A percentile compares a stretch with the other conserved stretches of the same genome.
Conservation (phyloP, 1,284 basidiomycete genomes). For the Pyrrhoderma lamaoense region DNA sequence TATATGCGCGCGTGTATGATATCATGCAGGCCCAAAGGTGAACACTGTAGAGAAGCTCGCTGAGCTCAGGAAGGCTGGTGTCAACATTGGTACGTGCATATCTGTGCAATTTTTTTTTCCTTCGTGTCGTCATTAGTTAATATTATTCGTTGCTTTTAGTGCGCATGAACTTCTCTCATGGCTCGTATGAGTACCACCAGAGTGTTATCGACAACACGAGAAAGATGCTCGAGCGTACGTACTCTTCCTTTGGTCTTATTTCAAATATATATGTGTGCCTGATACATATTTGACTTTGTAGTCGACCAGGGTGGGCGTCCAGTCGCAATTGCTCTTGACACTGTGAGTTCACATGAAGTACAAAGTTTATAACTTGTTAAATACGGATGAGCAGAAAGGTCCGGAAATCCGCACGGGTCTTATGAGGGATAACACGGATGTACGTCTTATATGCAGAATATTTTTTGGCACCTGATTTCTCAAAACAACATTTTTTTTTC, state of each 20-base stretch:
- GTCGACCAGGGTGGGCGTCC: constrained; percentile 74
- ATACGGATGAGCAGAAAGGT: constrained; percentile 68
- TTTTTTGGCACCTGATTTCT: neutral
- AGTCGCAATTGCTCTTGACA: constrained; percentile 96
- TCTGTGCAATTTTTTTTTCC: neutral
- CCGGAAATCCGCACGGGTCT: constrained; percentile 98
- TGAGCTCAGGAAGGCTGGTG: constrained; percentile 79
- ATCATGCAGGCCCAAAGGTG: constrained; percentile 72
- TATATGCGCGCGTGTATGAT: constrained; percentile 16
- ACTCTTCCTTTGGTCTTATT: neutral
- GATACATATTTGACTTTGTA: constrained; percentile 22
- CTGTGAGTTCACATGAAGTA: constrained; percentile 42
- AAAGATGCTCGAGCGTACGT: constrained; percentile 69
- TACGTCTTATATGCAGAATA: constrained; percentile 39
- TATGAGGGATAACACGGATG: constrained; percentile 83
- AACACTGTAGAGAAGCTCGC: constrained; percentile 83
- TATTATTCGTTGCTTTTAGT: constrained; percentile 40
- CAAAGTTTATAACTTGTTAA: neutral
- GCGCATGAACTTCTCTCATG: constrained; percentile 98
- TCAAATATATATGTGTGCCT: neutral
- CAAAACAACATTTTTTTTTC: constrained; percentile 10
- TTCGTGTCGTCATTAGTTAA: neutral
- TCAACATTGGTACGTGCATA: constrained; percentile 81
- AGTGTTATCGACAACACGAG: constrained; percentile 96
- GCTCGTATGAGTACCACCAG: constrained; percentile 94